These are phyloP conservation scores for Nosema muscidifuracis DNA, from an alignment of 371 early-diverging fungal species.

Conservation along the genomic window DNA sequence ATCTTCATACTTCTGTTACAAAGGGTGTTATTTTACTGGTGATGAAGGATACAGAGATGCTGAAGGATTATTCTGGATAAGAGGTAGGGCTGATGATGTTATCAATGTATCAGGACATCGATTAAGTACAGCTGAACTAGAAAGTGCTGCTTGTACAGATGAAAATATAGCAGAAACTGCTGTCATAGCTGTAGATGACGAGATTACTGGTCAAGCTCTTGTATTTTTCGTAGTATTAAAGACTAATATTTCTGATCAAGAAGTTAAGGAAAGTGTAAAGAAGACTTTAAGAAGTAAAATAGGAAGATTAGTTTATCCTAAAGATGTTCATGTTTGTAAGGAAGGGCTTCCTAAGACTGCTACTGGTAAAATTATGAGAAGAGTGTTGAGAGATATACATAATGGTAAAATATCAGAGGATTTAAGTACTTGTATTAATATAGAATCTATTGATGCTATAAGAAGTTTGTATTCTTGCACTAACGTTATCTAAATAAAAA, in stretches of 20 bases:
- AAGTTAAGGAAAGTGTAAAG: constrained; percentile 67
- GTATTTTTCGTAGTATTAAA: constrained; percentile 66
- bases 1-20: constrained; percentile 79
- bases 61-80: constrained; percentile 80
- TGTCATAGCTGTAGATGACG: constrained; percentile 80
- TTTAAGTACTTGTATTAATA: constrained; percentile 48
- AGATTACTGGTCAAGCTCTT: constrained; percentile 74
- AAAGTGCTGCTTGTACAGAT: constrained; percentile 73
- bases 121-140: constrained; percentile 84
- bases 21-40: constrained; percentile 75
- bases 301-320: constrained; percentile 72
- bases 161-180: constrained; percentile 78
- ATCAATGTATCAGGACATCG: constrained; percentile 94
- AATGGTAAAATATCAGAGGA: constrained; percentile 67
- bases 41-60: constrained; percentile 66
- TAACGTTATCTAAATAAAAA: no score
- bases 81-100: constrained; percentile 84
- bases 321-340: constrained; percentile 70
- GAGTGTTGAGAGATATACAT: constrained; percentile 81
- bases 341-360: constrained; percentile 90
- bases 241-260: constrained; percentile 27
- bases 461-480: no score
- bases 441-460: constrained; percentile 23
- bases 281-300: constrained; percentile 74
- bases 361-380: constrained; percentile 77